A percentile compares a stretch with the other conserved stretches of the same genome.
Conservation (phyloP, 495 filamentous ascomycete species). For the Neurospora cerealis region DNA sequence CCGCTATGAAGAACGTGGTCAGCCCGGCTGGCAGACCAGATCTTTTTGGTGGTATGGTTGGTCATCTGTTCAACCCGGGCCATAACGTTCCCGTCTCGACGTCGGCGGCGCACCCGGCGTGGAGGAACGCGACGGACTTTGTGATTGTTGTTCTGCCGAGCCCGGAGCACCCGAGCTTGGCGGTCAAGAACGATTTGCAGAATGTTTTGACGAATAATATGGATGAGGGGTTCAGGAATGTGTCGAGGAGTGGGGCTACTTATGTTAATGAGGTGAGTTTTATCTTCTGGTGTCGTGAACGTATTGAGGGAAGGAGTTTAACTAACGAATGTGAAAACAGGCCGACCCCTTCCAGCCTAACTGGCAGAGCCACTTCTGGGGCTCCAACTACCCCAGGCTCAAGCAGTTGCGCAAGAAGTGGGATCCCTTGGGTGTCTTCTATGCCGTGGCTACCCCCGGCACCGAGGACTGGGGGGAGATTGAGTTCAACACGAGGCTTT, state of each 20-base stretch:
- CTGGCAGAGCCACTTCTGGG: conserved; percentile 32
- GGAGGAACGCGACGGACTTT: conserved; percentile 25
- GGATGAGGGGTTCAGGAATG: conserved; percentile 18
- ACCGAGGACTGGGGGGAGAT: conserved; percentile 32
- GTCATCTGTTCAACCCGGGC: conserved; percentile 35
- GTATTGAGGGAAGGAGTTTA: background rate
- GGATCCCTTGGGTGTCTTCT: conserved; percentile 45
- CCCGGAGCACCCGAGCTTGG: conserved; percentile 4
- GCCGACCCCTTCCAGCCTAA: conserved; percentile 35
- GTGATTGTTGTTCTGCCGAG: conserved; percentile 9
- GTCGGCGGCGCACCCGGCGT: conserved; percentile 46
- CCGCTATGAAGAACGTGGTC: conserved; percentile 22
- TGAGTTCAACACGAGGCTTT: conserved; percentile 26
- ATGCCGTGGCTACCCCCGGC: conserved; percentile 28
- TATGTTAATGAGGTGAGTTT: conserved; percentile 39
- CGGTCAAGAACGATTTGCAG: conserved; percentile 15
- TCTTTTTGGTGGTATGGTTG: conserved; percentile 16
- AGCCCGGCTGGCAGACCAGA: conserved; percentile 7
- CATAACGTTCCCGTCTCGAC: conserved; percentile 16
- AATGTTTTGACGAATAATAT: conserved; percentile 15
- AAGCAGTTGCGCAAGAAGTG: conserved; percentile 38
- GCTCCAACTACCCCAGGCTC: conserved; percentile 21
- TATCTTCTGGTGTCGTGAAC: background rate
- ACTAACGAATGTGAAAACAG: background rate
- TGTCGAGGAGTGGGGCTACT: conserved; percentile 20